Percentiles rank a stretch among this genome's conserved stretches.
Evolutionary conservation across 345 rosid genomes (phyloP).

Genomic region (Erodium maritimum): DNA sequence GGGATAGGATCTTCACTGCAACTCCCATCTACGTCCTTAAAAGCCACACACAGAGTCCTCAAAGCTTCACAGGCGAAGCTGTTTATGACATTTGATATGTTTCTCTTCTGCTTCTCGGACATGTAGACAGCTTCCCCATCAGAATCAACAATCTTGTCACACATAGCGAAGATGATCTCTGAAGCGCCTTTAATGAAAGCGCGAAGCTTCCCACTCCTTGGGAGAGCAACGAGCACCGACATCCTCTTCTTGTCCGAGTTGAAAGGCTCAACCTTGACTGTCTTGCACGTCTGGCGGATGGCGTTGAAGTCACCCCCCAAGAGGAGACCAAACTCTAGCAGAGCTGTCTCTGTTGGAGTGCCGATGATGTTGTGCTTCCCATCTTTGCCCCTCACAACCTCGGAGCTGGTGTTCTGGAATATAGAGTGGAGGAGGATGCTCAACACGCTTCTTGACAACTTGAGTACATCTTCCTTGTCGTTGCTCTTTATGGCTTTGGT

Average conservation of each 20-base stretch:
- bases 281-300: conserved; percentile 36
- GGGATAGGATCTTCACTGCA: conserved; percentile 37
- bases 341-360: conserved; percentile 83
- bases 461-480: conserved; percentile 20
- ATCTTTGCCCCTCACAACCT: conserved; percentile 64
- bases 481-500: conserved; percentile 22
- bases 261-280: conserved; percentile 76
- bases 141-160: conserved; percentile 32
- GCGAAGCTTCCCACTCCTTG: conserved; percentile 41
- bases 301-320: conserved; percentile 55
- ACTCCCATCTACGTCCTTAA: conserved; percentile 34
- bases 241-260: conserved; percentile 84
- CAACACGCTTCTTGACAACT: conserved; percentile 34
- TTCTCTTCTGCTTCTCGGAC: conserved; percentile 28
- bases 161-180: conserved; percentile 48
- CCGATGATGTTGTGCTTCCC: conserved; percentile 61
- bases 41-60: conserved; percentile 63
- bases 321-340: conserved; percentile 73
- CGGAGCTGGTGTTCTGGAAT: conserved; percentile 70
- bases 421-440: conserved; percentile 48
- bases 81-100: conserved; percentile 36
- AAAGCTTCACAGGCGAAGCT: conserved; percentile 55
- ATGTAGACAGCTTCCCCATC: conserved; percentile 32
- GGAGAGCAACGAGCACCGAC: conserved; percentile 73
- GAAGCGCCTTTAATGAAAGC: conserved; percentile 71